Percentiles rank a stretch among this genome's conserved stretches.
phyloP scores from a whole-genome alignment of 257 asterid genomes.

The Vinca minor region DNA sequence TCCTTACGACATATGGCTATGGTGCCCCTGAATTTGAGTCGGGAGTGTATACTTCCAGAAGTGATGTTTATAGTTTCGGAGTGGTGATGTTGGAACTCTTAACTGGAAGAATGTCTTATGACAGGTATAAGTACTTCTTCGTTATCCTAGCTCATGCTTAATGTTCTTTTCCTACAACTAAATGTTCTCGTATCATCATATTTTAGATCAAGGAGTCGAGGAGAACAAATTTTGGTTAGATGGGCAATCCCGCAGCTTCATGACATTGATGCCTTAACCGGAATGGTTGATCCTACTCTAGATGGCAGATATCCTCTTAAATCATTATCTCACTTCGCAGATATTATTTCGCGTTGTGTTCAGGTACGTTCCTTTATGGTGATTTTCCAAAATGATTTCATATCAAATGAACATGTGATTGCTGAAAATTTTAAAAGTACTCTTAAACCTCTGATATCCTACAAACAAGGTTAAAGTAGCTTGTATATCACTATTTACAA shows the following conservation, averaged over 20 bases:
- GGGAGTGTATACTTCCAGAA: constrained; percentile 71
- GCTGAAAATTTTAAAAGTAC: too few relatives aligned
- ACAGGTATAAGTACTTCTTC: constrained; percentile 51
- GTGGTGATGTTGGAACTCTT: constrained; percentile 96
- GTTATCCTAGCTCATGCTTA: neutral
- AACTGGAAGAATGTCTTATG: constrained; percentile 90
- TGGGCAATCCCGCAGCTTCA: constrained; percentile 98
- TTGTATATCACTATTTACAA: too few relatives aligned
- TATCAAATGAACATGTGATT: neutral
- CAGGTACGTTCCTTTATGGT: constrained; percentile 37
- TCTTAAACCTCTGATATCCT: too few relatives aligned
- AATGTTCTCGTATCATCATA: neutral
- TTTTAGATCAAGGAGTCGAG: constrained; percentile 62
- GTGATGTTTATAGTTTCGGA: constrained; percentile 96
- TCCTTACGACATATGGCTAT: constrained; percentile 83
- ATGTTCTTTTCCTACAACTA: neutral
- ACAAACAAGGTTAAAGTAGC: too few relatives aligned
- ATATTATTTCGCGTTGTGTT: constrained; percentile 83
- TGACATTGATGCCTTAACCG: constrained; percentile 78
- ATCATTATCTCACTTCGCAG: constrained; percentile 84
- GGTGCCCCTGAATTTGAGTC: constrained; percentile 98
- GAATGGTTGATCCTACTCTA: constrained; percentile 91
- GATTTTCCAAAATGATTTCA: neutral
- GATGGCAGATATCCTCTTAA: constrained; percentile 59
- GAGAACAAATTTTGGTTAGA: constrained; percentile 86